Evolutionary conservation across 305 asterid species (phyloP), one percentile per base, ranked within the genome.

Genomic region (Ilex paraguariensis): DNA sequence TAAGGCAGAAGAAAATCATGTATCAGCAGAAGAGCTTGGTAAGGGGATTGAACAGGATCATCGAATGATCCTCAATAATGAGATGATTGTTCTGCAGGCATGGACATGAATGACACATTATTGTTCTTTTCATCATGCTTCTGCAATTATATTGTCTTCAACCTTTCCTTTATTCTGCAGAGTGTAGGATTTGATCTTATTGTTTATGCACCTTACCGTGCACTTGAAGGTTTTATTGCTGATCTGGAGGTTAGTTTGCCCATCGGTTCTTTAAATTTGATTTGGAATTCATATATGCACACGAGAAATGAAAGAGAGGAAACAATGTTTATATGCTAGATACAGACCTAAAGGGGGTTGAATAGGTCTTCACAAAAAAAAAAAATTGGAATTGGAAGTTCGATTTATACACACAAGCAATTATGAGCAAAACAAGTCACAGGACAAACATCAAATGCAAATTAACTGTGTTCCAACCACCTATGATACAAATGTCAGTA

Each of bases 1-100:
- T 82, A 91, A 88, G 87, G 94, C 92, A 54, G 95, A 91, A 78
- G 98, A 91, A 76, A 91, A 88, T 73, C 98, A 88, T 66, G 96
- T 91, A 63, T 91, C 98, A 45, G 98, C 96, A 39, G 98, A 88
- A 84, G 95, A 91, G 84, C 96, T 91, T 71, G 98, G 96, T 57
- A 91, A 87, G 81, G 97, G 97, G 72, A 90, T 90, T 54, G 93
- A 81, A 59, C 96, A 90, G 75, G 89, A 87, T 81, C 96, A 90
- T 72, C 87, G 79, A 40, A 78, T 81, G 74, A 90, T 90, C 68
- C 96, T 90, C 44, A 84, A 85, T 70, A 83, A 88, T 67, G 98
- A 87, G 72, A 88, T 88, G 91, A 83, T 91, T 66, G 95, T 91
- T 81, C 87, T 91, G 61, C 95, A 88, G 98, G 98, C 79, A 83